Evolutionary conservation across 495 filamentous ascomycete species (phyloP).

Genomic region (Barbatosphaeria neglecta): DNA sequence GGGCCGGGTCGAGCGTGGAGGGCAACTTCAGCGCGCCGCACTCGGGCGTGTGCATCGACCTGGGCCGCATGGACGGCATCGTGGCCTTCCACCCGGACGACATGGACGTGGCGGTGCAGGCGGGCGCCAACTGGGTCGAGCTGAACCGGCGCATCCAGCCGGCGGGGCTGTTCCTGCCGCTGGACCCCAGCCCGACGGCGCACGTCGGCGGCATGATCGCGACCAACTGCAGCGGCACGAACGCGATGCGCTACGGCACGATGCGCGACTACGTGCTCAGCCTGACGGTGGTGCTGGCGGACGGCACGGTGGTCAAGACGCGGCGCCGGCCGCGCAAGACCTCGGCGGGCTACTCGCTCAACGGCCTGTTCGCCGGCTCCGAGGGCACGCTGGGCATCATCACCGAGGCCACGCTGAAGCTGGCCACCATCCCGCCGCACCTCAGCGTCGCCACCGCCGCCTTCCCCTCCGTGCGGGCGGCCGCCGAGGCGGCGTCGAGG

Average conservation of each 20-base stretch:
- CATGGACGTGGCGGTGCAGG: constrained; percentile 84
- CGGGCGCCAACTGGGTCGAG: constrained; percentile 74
- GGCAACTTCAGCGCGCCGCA: constrained; percentile 75
- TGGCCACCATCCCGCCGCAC: constrained; percentile 51
- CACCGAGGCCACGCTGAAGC: constrained; percentile 68
- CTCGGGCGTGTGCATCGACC: constrained; percentile 76
- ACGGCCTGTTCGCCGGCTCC: constrained; percentile 75
- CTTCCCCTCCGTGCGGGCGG: constrained; percentile 49
- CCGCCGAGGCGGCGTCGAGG: constrained; percentile 49
- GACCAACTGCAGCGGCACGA: constrained; percentile 68
- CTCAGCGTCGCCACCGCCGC: constrained; percentile 54
- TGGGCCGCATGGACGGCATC: constrained; percentile 70
- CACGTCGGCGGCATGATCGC: constrained; percentile 63
- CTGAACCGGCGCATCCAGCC: constrained; percentile 63
- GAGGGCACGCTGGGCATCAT: constrained; percentile 87
- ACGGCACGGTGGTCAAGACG: constrained; percentile 68
- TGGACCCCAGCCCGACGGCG: constrained; percentile 57
- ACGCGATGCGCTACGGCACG: constrained; percentile 68
- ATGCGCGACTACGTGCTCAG: constrained; percentile 80
- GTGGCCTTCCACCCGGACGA: constrained; percentile 66
- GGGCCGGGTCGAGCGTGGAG: constrained; percentile 74
- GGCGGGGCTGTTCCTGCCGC: constrained; percentile 73
- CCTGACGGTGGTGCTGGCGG: constrained; percentile 64
- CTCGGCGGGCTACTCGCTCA: constrained; percentile 71
- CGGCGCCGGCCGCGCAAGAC: constrained; percentile 59